Conservation (phyloP, 1,284 basidiomycete genomes). For the Phaffia rhodozyma region DNA sequence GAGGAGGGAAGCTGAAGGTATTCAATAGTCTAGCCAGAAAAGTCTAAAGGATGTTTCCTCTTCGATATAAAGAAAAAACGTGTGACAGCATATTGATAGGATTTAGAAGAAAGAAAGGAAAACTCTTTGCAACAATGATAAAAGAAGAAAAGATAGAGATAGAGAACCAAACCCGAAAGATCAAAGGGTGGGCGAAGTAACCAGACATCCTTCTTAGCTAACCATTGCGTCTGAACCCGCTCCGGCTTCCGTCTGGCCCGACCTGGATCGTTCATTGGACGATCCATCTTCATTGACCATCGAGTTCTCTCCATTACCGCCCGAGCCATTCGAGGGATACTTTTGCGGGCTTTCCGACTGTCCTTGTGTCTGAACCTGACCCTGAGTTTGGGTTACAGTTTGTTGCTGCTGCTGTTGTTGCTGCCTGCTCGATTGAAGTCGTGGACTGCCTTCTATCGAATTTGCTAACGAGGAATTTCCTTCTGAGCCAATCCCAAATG, state of each 20-base stretch:
- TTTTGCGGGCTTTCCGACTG: not conserved
- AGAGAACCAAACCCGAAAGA: too few relatives aligned
- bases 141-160: too few relatives aligned
- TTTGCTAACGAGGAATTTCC: constrained; percentile 57
- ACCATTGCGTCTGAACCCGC: not conserved
- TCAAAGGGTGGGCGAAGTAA: too few relatives aligned
- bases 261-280: not conserved
- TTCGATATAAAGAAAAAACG: too few relatives aligned
- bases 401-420: not conserved
- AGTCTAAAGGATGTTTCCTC: too few relatives aligned
- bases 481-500: constrained; percentile 52
- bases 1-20: too few relatives aligned
- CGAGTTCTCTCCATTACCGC: not conserved
- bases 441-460: not conserved
- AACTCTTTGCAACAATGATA: too few relatives aligned
- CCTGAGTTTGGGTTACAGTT: too few relatives aligned
- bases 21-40: too few relatives aligned
- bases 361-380: not conserved
- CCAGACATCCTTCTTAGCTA: not conserved
- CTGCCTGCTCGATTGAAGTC: not conserved
- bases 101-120: too few relatives aligned
- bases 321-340: not conserved
- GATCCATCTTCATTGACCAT: not conserved
- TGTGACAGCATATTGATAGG: too few relatives aligned
- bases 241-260: not conserved